Evolutionary conservation across 2,329 filamentous ascomycete genomes (phyloP), one percentile per base, ranked within the genome.

Genomic region (Trichoderma sp.): DNA sequence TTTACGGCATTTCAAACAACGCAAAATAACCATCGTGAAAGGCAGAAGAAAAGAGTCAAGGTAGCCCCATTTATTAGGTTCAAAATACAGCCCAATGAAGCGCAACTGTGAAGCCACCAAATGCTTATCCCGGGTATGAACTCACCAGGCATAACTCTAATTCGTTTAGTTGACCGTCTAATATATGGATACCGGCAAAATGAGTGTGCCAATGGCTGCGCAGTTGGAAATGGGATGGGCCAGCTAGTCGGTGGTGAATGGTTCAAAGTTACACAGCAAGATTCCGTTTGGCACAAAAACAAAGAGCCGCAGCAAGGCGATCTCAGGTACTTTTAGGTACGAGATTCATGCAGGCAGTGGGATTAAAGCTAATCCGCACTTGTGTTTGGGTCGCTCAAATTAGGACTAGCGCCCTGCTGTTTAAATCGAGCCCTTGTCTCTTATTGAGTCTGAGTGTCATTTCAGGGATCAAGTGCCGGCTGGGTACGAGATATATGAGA

Each of bases 91-190:
- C 56, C 65, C 43, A 58, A 47, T 58, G 64, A 24, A 58, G 21
- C 32, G 47, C 51, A 67, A 32, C 36, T 34, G 30, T 39, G 57
- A 24, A 39, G 18, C 15, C 6, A 36, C 30, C 39, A 56, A 62
- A 24, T 8, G 26, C 26, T 21, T 15, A 69, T 47, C n/a, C 43
- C 14, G 60, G 8, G 30, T 26, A 39, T 26, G 11, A 34, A 43
- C 70, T 68, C 43, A 72, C 70, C 64, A 62, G 70, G n/a, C 70
- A 72, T 72, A 43, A 57, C 67, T 36, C 15, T 24, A 24, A 53
- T 53, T 2, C 21, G 26, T 24, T 56, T 8, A 34, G 30, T 14
- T 12, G n/a, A 12, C 15, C 21, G 26, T 43, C 9, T 39, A 30
- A 56, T 14, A 18, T 4, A 28, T 9, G 14, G 15, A n/a, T 15